Evolutionary conservation across 2,329 filamentous ascomycete species (phyloP), one percentile per base, ranked within the genome.

Genomic region (Chrysoporthe cubensis): DNA sequence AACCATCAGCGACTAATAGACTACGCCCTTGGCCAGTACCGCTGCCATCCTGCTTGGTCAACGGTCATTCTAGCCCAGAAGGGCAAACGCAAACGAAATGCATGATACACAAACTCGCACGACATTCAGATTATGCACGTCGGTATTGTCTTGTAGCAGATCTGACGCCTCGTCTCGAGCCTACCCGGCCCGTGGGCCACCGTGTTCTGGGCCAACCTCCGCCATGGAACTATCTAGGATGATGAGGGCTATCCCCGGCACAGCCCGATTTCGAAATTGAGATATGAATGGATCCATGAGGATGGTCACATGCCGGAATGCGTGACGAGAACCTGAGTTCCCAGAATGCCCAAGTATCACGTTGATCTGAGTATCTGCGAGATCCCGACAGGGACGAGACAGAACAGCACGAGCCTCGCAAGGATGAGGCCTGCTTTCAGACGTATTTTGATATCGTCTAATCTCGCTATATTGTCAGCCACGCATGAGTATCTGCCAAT

Each of bases 331-430:
- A 52, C 56, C 21, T 40, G 42, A 2, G 11, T 9, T 42, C 43
- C 54, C 18, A 32, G 64, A 44, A 13, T 21, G 13, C 48, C 32
- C 34, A 26, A 34, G 48, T 60, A 46, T 69, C 67, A 69, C 67
- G 67, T 69, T 64, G 50, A 63, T 62, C 61, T 62, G 65, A 64
- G 21, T 26, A 26, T 44, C 67, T 69, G 64, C 65, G 67, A 67
- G 61, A 54, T 66, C 56, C 61, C 67, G 67, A 26, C 4, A 57
- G 32, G 37, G 14, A 65, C 54, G 34, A 67, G 61, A 66, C 66
- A 66, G 37, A 32, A 62, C 44, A 58, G 34, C 32, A 6, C 37
- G n/a, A 32, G 62, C 44, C 26, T 61, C 60, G n/a, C 67, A 43
- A 60, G 67, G 67, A 67, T 69, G 13, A 62, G 54, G 67, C 67